Evolutionary conservation across 495 filamentous ascomycete species (phyloP).

Genomic region (Talaromyces liani): DNA sequence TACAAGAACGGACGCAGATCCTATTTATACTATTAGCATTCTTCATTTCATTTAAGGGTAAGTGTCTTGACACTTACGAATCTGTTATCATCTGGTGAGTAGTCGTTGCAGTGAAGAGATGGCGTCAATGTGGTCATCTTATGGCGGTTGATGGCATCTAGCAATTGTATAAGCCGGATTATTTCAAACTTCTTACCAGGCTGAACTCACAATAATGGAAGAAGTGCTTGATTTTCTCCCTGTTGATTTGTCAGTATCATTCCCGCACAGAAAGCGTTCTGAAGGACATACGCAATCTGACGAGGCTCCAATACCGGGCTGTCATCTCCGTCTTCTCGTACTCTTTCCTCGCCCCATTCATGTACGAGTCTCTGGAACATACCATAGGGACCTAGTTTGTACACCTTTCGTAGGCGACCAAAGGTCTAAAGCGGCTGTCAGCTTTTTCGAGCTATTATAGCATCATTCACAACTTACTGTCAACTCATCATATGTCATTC

Average conservation of each 20-base stretch:
- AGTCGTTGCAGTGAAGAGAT: constrained; percentile 46
- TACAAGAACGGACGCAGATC: constrained; percentile 13
- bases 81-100: constrained; percentile 60
- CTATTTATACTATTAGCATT: background rate
- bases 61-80: background rate
- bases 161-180: background rate
- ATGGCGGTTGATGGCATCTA: constrained; percentile 48
- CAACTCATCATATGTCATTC: constrained; percentile 48
- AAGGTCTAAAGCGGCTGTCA: no score
- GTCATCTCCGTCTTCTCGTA: constrained; percentile 16
- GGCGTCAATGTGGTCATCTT: constrained; percentile 64
- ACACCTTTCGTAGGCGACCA: constrained; percentile 59
- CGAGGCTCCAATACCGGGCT: constrained; percentile 22
- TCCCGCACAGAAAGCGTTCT: no score
- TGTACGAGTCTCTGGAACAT: constrained; percentile 65
- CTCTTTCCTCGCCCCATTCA: constrained; percentile 51
- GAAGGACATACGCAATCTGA: constrained; percentile 22
- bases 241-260: background rate
- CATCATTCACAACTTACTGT: no score
- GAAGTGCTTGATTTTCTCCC: constrained; percentile 62
- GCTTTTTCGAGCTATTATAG: no score
- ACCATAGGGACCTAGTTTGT: constrained; percentile 65
- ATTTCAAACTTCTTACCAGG: background rate
- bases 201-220: constrained; percentile 48
- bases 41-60: background rate